Evolutionary conservation across 805 yeast genomes (phyloP).

Genomic region (Teunomyces lycoperdinae): DNA sequence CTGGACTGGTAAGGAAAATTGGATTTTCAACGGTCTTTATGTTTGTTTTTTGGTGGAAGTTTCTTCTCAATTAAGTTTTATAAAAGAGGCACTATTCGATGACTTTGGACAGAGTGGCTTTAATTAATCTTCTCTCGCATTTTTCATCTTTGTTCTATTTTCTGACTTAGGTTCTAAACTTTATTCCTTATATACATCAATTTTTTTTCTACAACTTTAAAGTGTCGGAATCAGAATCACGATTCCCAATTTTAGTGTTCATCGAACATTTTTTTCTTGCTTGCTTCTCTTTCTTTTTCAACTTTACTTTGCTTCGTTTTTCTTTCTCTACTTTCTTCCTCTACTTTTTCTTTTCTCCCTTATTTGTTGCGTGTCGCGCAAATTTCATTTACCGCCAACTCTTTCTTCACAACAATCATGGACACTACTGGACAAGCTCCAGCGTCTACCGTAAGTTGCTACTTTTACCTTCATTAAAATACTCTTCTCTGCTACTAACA

Average conservation of each 20-base stretch:
- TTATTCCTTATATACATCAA: too few relatives aligned
- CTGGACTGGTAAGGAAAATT: too few relatives aligned
- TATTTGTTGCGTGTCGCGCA: neutral
- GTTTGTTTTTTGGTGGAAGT: too few relatives aligned
- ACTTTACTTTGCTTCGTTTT: neutral
- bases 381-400: neutral
- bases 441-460: neutral
- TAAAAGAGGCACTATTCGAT: too few relatives aligned
- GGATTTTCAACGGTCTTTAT: too few relatives aligned
- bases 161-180: too few relatives aligned
- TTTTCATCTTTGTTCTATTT: too few relatives aligned
- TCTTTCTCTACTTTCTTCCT: neutral
- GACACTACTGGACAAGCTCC: neutral
- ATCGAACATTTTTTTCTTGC: neutral
- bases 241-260: neutral
- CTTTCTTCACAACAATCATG: neutral
- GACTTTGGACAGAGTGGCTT: too few relatives aligned
- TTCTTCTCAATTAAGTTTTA: too few relatives aligned
- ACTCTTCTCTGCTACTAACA: neutral
- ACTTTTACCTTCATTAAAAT: neutral
- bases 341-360: neutral
- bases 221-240: too few relatives aligned
- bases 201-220: too few relatives aligned
- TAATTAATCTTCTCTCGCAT: too few relatives aligned
- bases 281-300: neutral